Evolutionary conservation across 192 early-diverging fungal genomes (phyloP).

Genomic region (Jimgerdemannia flammicorona): DNA sequence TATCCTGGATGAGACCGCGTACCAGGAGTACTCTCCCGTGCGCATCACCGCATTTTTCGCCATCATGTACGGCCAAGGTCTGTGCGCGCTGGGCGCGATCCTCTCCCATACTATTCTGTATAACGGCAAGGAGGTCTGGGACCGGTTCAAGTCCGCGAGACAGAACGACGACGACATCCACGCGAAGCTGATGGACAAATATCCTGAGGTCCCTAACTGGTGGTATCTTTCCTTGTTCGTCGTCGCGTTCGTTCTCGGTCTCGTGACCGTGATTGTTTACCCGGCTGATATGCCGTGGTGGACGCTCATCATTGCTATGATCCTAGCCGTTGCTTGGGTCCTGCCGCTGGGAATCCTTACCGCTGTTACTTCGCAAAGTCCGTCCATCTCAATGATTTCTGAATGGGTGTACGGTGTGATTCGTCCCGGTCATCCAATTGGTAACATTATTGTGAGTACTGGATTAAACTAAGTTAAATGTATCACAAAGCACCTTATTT

Average conservation of each 20-base stretch:
- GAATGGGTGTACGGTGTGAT: not conserved
- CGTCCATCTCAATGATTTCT: not conserved
- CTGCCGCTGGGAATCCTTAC: constrained; percentile 63
- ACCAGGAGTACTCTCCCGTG: constrained; percentile 56
- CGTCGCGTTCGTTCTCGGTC: constrained; percentile 44
- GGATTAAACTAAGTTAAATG: not conserved
- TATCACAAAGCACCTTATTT: not conserved
- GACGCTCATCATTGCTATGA: constrained; percentile 47
- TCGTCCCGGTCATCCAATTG: not conserved
- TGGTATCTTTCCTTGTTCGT: constrained; percentile 67
- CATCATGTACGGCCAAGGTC: constrained; percentile 62
- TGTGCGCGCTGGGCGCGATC: constrained; percentile 63
- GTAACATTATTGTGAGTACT: not conserved
- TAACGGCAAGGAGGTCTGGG: constrained; percentile 64
- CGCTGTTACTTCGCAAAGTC: constrained; percentile 24
- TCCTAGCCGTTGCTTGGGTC: constrained; percentile 45
- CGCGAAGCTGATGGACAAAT: constrained; percentile 66
- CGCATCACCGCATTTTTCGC: constrained; percentile 68
- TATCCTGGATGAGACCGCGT: constrained; percentile 50
- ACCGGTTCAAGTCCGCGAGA: constrained; percentile 54
- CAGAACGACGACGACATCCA: constrained; percentile 68
- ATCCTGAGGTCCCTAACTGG: constrained; percentile 74
- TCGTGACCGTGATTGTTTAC: constrained; percentile 41
- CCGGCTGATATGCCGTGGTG: constrained; percentile 61
- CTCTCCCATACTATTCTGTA: constrained; percentile 60